Base-by-base conservation (phyloP, 495 filamentous ascomycete species). In the Endocarpon pusillum region DNA sequence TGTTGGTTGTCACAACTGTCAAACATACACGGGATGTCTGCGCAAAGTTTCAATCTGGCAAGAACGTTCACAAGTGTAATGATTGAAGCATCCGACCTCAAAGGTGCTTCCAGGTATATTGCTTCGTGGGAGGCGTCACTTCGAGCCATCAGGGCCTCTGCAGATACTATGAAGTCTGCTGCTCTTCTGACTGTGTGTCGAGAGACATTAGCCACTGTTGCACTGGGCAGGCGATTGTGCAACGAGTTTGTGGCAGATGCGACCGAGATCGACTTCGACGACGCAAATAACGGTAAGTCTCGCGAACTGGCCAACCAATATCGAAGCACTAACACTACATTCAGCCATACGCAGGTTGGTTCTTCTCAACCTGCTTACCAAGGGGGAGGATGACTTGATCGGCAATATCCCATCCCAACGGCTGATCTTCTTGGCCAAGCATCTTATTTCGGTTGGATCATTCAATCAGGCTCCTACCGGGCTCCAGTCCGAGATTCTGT, bases 361-460 rank as follows among this genome's bases (percentile, higher is more conserved):
- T 17, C 42, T 76, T 11, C 51, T 80, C 19, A 79, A 79, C 38
- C 53, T 62, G 10, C 52, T 79, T 3, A 31, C 79, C 3, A 53
- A 62, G 4, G 61, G 53, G 10, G 60, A 70, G 21, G 62, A 67
- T 15, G 58, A 66, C 9, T 48, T 61, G n/a, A 44, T 58, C 3
- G 46, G 58, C 4, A 57, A 55, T 12, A 62, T 92, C 31, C 78
- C 82, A 11, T 79, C 78, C 19, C 83, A 87, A 45, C 67, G 86
- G 21, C 44, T 84, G 21, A 73, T 94, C 2, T 83, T 92, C 46
- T 73, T 86, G 17, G 66, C 85, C 20, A 81, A 83, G 49, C 73
- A 86, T 42, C 54, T 94, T 4, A 61, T 77, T 6, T 62, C 69
- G 14, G 12, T 31, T 14, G n/a, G n/a, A n/a, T n/a, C n/a, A n/a